Evolutionary conservation across 2,329 filamentous ascomycete genomes (phyloP).

Genomic region (Acephala macrosclerotiorum): DNA sequence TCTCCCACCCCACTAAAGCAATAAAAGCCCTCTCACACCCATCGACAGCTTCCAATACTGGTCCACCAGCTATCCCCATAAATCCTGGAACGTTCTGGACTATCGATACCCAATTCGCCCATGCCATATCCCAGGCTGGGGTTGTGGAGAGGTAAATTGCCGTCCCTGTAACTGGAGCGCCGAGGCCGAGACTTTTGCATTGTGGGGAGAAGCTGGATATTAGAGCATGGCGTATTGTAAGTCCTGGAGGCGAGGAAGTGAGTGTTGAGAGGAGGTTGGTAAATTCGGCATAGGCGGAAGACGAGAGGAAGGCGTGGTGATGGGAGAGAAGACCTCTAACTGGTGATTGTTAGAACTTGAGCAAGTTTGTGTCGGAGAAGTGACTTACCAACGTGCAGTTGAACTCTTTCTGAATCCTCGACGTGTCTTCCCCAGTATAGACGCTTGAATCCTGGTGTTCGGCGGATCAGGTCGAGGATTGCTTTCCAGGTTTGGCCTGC

Average conservation of each 20-base stretch:
- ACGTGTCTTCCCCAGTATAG: conserved; percentile 38
- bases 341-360: background rate
- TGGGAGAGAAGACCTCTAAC: background rate
- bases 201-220: conserved; percentile 39
- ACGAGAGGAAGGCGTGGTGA: background rate
- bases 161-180: conserved; percentile 42
- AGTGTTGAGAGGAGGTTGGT: background rate
- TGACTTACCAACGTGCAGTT: background rate
- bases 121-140: conserved; percentile 31
- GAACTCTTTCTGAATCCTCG: background rate
- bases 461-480: background rate
- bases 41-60: conserved; percentile 44
- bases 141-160: conserved; percentile 40
- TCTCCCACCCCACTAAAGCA: conserved; percentile 48
- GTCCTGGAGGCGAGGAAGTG: background rate
- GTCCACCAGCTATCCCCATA: conserved; percentile 45
- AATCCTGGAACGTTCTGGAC: conserved; percentile 38
- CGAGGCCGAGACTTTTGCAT: conserved; percentile 32
- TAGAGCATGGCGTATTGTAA: conserved; percentile 34
- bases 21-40: conserved; percentile 41
- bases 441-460: conserved; percentile 35
- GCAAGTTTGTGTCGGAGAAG: background rate
- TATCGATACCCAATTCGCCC: conserved; percentile 18
- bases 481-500: background rate
- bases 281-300: background rate